A percentile compares a stretch with the other conserved stretches of the same genome.
These are phyloP conservation scores for Trametes cinnabarina DNA, from an alignment of 768 basidiomycete species.

Conservation along the genomic window DNA sequence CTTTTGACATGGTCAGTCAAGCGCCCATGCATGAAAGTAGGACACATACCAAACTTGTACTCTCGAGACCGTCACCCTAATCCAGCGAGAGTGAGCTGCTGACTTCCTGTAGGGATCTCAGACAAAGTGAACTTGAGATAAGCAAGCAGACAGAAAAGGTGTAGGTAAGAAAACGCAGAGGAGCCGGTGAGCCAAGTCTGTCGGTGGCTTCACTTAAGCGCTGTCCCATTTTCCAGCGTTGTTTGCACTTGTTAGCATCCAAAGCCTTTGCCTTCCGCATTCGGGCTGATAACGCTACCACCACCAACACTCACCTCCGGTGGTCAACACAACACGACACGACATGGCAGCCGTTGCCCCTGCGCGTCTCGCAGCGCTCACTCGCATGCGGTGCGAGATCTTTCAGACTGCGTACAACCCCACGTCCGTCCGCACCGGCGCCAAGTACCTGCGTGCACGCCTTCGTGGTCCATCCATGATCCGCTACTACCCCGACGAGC, in stretches of 20 bases:
- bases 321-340: not conserved
- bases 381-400: conserved; percentile 62
- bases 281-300: not conserved
- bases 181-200: not conserved
- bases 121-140: too few species aligned
- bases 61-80: too few species aligned
- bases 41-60: not conserved
- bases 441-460: conserved; percentile 83
- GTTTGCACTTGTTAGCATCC: conserved; percentile 19
- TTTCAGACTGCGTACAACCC: conserved; percentile 93
- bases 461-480: conserved; percentile 86
- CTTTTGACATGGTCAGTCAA: not conserved
- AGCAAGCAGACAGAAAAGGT: not conserved
- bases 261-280: conserved; percentile 14
- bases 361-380: conserved; percentile 58
- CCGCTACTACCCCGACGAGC: conserved; percentile 71
- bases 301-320: not conserved
- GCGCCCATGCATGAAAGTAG: not conserved
- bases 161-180: not conserved
- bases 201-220: not conserved
- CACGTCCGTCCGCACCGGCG: conserved; percentile 73
- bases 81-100: too few species aligned
- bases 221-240: conserved; percentile 15
- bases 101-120: too few species aligned
- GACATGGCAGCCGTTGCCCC: conserved; percentile 38